phyloP scores from a whole-genome alignment of 768 basidiomycete genomes.

The Trametes cubensis region DNA sequence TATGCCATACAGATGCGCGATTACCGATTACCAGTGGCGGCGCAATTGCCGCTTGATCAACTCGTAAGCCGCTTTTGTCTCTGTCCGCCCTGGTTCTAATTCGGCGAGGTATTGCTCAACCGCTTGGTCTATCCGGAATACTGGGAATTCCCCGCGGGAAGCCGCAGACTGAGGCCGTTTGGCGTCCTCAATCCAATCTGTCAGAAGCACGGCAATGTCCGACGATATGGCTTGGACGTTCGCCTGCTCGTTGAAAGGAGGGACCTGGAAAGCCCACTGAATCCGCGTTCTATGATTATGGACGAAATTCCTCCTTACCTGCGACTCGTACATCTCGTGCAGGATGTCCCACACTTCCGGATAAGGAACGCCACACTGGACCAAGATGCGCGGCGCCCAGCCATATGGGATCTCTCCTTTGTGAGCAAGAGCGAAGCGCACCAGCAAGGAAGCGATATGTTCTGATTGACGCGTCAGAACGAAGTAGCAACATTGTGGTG shows the following conservation, averaged over 20 bases:
- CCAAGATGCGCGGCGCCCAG: constrained; percentile 80
- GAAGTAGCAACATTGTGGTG: constrained; percentile 5
- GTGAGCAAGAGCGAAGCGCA: constrained; percentile 70
- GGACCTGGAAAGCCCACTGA: constrained; percentile 49
- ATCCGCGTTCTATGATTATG: constrained; percentile 12
- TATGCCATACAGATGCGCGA: not conserved
- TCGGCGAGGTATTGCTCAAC: constrained; percentile 77
- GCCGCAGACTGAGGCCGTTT: constrained; percentile 69
- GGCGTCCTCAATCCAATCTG: constrained; percentile 81
- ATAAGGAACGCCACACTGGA: constrained; percentile 81
- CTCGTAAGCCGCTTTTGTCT: constrained; percentile 70
- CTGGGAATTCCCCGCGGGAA: constrained; percentile 71
- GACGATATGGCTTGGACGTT: constrained; percentile 81
- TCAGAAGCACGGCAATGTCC: constrained; percentile 79
- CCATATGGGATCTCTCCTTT: constrained; percentile 63
- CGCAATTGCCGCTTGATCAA: constrained; percentile 70
- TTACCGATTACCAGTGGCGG: constrained; percentile 70
- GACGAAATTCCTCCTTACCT: constrained; percentile 49
- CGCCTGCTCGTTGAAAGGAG: constrained; percentile 79
- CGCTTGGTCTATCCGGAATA: constrained; percentile 71
- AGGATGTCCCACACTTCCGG: constrained; percentile 84
- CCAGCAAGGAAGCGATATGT: constrained; percentile 72
- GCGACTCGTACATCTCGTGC: constrained; percentile 72
- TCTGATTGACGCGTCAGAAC: constrained; percentile 48
- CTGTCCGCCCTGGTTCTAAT: constrained; percentile 59